Evolutionary conservation across 177 flowering plant genomes (phyloP), one percentile per base, ranked within the genome.

Genomic region (Telopea speciosissima): DNA sequence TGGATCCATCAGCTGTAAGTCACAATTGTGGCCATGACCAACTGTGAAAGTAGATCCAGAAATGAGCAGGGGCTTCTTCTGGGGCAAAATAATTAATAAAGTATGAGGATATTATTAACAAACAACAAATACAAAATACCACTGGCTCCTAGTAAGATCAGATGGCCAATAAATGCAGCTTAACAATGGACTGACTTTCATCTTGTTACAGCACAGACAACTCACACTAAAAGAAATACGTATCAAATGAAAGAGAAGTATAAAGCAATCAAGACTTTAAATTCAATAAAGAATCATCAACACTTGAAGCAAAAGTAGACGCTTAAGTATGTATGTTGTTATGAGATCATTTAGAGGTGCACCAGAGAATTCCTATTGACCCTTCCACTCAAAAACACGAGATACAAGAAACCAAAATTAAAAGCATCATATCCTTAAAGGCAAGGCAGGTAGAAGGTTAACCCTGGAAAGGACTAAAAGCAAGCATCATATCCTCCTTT

Each of bases 61-160:
- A 69, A 93, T 79, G 26, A 61, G 62, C 76, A 73, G 64, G 77
- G 89, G 92, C 71, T 84, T 82, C 98, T 93, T 83, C 98, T 93
- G 88, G 44, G 69, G 68, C 3, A 68, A 49, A 64, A 49, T 12
- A 66, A 23, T 67, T 62, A 52, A 73, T 14, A 33, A 58, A 17
- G 21, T 16, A n/a, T 19, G 23, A 56, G 40, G 40, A 33, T 33
- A 33, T 3, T n/a, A 19, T 56, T n/a, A 56, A n/a, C 61, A 56
- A 56, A 56, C 2, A 56, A 45, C 8, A 45, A 12, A 7, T 45
- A 45, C 14, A 45, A 45, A 45, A 45, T 1, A 45, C 14, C 54
- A 45, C 17, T 13, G 8, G 54, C 8, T 33, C 40, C 2, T 33
- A 45, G 54, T 45, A 45, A 45, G 54, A 45, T 16, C 54, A 45